Evolutionary conservation across 2,329 filamentous ascomycete genomes (phyloP).

Genomic region (Colletotrichum orchidophilum): DNA sequence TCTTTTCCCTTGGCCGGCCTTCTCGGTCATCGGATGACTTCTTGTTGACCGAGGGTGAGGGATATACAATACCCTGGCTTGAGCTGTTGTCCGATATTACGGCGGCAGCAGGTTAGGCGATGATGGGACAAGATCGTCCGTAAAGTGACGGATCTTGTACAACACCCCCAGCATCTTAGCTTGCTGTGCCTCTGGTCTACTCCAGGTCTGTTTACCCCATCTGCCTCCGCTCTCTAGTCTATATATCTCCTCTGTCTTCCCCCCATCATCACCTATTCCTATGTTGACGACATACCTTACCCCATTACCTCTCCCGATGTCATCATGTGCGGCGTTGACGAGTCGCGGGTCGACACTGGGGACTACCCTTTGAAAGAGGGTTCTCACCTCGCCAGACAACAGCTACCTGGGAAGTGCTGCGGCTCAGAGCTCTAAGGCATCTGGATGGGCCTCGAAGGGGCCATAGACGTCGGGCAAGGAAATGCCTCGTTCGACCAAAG

Average conservation of each 20-base stretch:
- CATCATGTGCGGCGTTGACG: constrained; percentile 1
- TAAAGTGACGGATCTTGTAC: constrained; percentile 27
- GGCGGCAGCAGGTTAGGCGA: constrained; percentile 10
- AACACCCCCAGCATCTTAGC: constrained; percentile 15
- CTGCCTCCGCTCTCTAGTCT: neutral
- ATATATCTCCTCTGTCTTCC: constrained; percentile 18
- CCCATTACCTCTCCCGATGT: neutral
- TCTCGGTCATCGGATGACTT: constrained; percentile 16
- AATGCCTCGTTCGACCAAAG: neutral
- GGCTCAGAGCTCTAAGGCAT: neutral
- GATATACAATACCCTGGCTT: constrained; percentile 11
- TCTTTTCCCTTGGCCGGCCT: neutral
- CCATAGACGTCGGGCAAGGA: neutral
- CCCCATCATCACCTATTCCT: neutral
- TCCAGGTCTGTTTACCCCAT: neutral
- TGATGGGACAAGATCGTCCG: constrained; percentile 32
- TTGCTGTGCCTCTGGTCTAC: neutral
- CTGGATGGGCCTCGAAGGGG: neutral
- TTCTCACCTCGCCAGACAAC: neutral
- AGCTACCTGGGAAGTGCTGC: neutral
- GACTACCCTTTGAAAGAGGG: neutral
- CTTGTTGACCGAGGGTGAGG: constrained; percentile 27
- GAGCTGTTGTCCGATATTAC: constrained; percentile 16
- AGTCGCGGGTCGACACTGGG: neutral
- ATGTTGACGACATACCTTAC: neutral